Evolutionary conservation across 2,329 filamentous ascomycete genomes (phyloP).

Genomic region (Plectosphaerella plurivora): DNA sequence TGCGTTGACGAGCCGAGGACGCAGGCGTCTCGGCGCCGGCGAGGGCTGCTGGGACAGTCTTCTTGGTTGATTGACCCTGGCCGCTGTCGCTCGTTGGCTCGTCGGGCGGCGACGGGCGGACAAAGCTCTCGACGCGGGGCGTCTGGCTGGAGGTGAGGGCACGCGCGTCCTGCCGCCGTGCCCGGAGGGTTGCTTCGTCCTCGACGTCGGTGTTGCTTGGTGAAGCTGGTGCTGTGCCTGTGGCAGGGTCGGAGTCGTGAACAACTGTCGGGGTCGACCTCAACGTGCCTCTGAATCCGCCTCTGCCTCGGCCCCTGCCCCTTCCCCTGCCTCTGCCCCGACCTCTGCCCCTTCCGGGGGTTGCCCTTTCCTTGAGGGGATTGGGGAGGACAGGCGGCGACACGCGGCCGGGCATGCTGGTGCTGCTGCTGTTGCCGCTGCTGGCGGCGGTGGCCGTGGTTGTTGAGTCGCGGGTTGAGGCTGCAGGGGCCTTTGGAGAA

Average conservation of each 20-base stretch:
- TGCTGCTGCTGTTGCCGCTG: conserved; percentile 1
- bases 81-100: neutral
- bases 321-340: neutral
- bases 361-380: conserved; percentile 15
- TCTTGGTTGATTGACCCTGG: neutral
- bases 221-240: conserved; percentile 6
- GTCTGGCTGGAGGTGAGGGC: neutral
- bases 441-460: conserved; percentile 1
- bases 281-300: no score
- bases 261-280: conserved; percentile 5
- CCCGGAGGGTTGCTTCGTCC: neutral
- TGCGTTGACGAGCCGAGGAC: conserved; percentile 2
- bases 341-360: neutral
- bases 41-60: neutral
- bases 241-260: conserved; percentile 3
- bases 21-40: neutral
- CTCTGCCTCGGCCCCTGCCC: no score
- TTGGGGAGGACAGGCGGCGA: conserved; percentile 28
- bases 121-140: conserved; percentile 4
- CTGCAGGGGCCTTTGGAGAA: conserved; percentile 3
- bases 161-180: neutral
- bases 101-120: conserved; percentile 3
- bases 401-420: conserved; percentile 34
- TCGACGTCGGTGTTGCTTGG: conserved; percentile 8
- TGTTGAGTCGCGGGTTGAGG: neutral